Base-by-base conservation (phyloP, 148 eudicot species). In the Dysphania ambrosioides region DNA sequence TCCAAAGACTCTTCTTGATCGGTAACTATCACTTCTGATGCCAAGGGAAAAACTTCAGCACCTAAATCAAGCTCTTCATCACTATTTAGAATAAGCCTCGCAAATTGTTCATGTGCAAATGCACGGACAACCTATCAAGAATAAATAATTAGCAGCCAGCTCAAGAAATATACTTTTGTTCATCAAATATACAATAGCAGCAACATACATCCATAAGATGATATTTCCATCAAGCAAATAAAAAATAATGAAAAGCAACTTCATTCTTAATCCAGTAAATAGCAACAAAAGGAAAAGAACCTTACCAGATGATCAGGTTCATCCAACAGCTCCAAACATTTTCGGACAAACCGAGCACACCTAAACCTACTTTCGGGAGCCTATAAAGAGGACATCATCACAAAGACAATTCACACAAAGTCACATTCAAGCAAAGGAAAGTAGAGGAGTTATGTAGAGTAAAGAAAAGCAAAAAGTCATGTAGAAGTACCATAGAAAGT, bases 91-190 rank as follows among this genome's bases (percentile, higher is more conserved):
- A 95, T 91, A 66, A 95, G 86, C 86, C 99, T 90, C 56, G 99
- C 99, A 79, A 86, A 92, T 82, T 95, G 96, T 85, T 95, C 99
- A 80, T 95, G 99, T 56, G 97, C 99, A 79, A 79, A 82, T 80
- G 99, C 99, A 80, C 97, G 94, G 44, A 95, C 90, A 79, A 95
- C 91, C 98, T 95, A 78, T 66, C 65, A 65, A 74, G 36, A 61
- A 44, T 10, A 11, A 53, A 29, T 8, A 4, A 71, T 49, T n/a
- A n/a, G n/a, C n/a, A 87, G 86, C 95, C 86, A 77, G 64, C 59
- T 57, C 66, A 42, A 75, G 12, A 67, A 8, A 53, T 21, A 36
- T 49, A 15, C 11, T 24, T n/a, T 30, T 44, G 30, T 34, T 21
- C 7, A 49, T 29, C 19, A 21, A 67, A 1, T 56, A 40, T 66